phyloP scores from a whole-genome alignment of 2,329 filamentous ascomycete species.

The Ceratocystis eucalypticola region DNA sequence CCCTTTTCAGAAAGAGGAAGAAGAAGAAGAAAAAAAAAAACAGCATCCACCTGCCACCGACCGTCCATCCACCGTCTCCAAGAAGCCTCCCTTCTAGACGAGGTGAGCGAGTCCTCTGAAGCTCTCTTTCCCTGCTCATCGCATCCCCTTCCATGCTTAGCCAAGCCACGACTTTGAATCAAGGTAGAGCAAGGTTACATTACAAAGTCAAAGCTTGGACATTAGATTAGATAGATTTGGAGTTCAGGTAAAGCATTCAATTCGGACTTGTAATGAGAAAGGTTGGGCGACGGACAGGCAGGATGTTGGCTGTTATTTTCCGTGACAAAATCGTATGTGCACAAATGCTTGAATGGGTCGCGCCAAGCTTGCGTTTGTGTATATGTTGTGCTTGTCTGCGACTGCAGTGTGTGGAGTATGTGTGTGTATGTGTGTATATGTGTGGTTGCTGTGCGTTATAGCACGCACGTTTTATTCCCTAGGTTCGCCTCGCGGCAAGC shows the following conservation, averaged over 20 bases:
- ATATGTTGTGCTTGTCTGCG: background rate
- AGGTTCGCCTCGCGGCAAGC: background rate
- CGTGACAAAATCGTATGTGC: background rate
- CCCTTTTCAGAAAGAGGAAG: background rate
- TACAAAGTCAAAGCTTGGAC: slow-evolving; percentile 1
- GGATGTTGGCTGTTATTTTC: background rate
- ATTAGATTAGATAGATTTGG: background rate
- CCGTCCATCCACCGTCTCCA: too few relatives aligned
- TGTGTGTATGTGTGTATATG: background rate
- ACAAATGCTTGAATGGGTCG: background rate
- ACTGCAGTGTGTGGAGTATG: background rate
- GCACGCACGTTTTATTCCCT: too few relatives aligned
- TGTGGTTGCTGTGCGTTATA: background rate
- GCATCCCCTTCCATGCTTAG: background rate
- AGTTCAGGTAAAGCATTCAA: background rate
- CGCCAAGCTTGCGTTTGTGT: background rate
- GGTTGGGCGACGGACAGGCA: background rate
- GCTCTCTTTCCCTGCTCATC: background rate
- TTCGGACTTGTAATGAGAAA: background rate
- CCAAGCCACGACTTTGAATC: background rate
- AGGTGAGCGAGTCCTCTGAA: too few relatives aligned
- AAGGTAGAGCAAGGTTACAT: slow-evolving; percentile 2
- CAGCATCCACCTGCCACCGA: too few relatives aligned
- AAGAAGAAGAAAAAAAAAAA: background rate
- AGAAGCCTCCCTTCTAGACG: too few relatives aligned